phyloP scores from a whole-genome alignment of 768 basidiomycete genomes.

The Mrakia gelida region DNA sequence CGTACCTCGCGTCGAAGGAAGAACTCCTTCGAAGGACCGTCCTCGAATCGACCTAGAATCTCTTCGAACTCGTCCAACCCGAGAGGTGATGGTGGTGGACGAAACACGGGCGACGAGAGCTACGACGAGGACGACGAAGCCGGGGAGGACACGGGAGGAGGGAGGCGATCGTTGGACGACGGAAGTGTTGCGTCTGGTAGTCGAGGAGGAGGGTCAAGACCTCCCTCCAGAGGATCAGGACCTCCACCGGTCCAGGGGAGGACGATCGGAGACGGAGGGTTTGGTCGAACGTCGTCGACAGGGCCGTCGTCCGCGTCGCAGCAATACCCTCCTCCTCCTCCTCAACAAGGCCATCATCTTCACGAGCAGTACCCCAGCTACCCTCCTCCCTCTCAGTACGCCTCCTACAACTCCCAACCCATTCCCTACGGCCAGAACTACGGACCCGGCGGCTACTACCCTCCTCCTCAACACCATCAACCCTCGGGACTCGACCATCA shows the following conservation, averaged over 20 bases:
- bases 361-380: slow-evolving; percentile 1
- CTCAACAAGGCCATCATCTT: background rate
- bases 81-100: background rate
- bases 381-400: background rate
- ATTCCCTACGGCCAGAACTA: background rate
- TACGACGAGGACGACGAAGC: slow-evolving; percentile 8
- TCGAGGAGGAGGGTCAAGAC: background rate
- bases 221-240: background rate
- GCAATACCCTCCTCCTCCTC: background rate
- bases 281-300: background rate
- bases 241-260: background rate
- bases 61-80: background rate
- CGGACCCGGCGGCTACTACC: background rate
- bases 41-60: background rate
- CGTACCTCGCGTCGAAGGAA: background rate
- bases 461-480: background rate
- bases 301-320: background rate
- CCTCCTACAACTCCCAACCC: background rate
- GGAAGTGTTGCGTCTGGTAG: background rate
- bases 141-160: background rate
- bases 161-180: background rate
- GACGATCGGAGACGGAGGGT: slow-evolving; percentile 9
- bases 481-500: background rate
- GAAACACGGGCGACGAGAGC: background rate
- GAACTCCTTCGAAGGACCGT: background rate